Base-by-base conservation (phyloP, 2,329 filamentous ascomycete species). In the Ceratocystis lukuohia region DNA sequence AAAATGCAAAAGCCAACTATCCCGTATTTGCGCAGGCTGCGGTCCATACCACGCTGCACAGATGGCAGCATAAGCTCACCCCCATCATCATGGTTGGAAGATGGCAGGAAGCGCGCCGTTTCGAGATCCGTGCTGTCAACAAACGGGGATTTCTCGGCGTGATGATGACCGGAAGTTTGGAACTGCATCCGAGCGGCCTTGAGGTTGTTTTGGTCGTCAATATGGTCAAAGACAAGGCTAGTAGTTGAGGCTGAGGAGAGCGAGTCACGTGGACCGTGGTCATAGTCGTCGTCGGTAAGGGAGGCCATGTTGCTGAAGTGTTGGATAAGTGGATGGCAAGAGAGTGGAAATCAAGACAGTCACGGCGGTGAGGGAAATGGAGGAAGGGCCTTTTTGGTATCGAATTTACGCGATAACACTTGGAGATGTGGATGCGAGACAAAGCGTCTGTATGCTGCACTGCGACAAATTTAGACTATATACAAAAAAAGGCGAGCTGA, bases 191-290 rank as follows among this genome's bases (percentile, higher is more conserved):
- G 41, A 41, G 64, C 57, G 25, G 61, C 41, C 3, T 64, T 63
- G 41, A 57, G 68, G 65, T 70, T 66, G 46, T 71, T 70, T 30
- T 79, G 73, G 25, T 89, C 86, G 71, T 84, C 82, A 70, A 93
- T 81, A 69, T 87, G 84, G 70, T 94, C 89, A 73, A 94, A 89
- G 65, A 94, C 84, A 15, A 94, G 80, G 71, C 89, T 93, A 3
- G 88, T 91, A 10, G 89, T 93, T 44, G 89, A 94, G n/a, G 85
- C 86, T 50, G 87, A 88, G n/a, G 88, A 89, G 59, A 83, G 75
- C 2, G 89, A 90, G 69, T 81, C 82, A 71, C 76, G 76, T 17
- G 65, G 83, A 10, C 28, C 33, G 17, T 37, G 56, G 28, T 30
- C 33, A 2, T 37, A 12, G 28, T 28, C 30, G 28, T 59, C 25